Evolutionary conservation across 768 basidiomycete genomes (phyloP), one percentile per base, ranked within the genome.

Genomic region (Leccinum disarticulatum): DNA sequence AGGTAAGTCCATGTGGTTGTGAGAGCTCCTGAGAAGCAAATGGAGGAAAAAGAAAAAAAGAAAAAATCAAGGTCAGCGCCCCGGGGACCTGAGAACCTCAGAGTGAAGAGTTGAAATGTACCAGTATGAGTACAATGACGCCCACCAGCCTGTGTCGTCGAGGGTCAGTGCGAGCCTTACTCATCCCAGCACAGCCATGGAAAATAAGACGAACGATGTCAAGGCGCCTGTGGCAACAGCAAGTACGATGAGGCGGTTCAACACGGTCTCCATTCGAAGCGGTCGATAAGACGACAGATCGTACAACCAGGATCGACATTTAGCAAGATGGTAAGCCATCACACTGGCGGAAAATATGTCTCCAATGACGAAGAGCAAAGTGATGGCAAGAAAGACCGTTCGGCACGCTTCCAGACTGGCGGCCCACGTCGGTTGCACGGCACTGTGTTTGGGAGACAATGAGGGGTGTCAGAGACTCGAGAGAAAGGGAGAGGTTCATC

Each of bases 181-280:
- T 47, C 19, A 6, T 47, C 19, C 19, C 2, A 47, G 6, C 46
- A 25, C 46, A 25, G 13, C 19, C 11, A 38, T 41, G n/a, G 17
- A 8, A 14, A 14, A 13, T 15, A 1, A 36, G 17, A 65, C 67
- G 59, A 22, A 72, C 70, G 57, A 65, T 3, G 67, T 72, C 28
- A 72, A 19, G 1, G 65, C 63, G 47, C 70, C 70, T 0, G 70
- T 72, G 27, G 71, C 69, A n/a, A 72, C 65, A 1, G 55, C 61
- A 47, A 73, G 73, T 0, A 66, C 17, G 10, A 73, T 56, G 7
- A 72, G 61, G 9, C 67, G 60, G 31, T 71, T 64, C 62, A 71
- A 56, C 6, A 71, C 54, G 2, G 28, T 2, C 15, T 71, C 55
- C 2, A 68, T 65, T 1, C 67, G 71, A 25, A 60, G 61, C 0